Base-by-base conservation (phyloP, 228 moss, liverwort and hornwort genomes). In the Sphagnum magellanicum region DNA sequence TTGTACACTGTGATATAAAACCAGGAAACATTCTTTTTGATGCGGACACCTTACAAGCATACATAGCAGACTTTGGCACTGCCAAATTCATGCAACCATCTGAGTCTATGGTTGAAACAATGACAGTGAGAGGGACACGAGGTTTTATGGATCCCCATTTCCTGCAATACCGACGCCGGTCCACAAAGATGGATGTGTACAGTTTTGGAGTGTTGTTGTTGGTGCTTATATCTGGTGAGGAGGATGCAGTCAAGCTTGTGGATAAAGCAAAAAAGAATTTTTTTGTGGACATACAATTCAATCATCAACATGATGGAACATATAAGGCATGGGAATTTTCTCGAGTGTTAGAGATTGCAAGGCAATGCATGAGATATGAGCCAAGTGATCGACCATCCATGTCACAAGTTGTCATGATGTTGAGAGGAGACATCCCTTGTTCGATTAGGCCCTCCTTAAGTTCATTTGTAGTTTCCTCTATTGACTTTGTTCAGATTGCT, bases 141-240 rank as follows among this genome's bases (percentile, higher is more conserved):
- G 69, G 64, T 15, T 75, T 69, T 51, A 55, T 55, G 48, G 75
- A 75, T 70, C 75, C 75, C 4, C 65, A 75, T 75, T 32, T 75
- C 17, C 8, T 50, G 16, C 13, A 9, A 3, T 8, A 60, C 4
- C 16, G 48, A 13, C 16, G 4, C 0, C 49, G 65, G 17, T 68
- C 16, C 14, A 59, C 15, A 5, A 75, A 75, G 68, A 63, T 75
- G 6, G 75, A 75, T 48, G 70, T 75, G 12, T 75, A 70, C 65
- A 75, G 75, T 49, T 75, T 75, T 75, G 75, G 75, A 5, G 75
- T 75, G 5, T 49, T 75, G 61, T 51, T 71, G 52, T 71, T 65
- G 53, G 71, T 75, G 48, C 12, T 75, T 9, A 50, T 71, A 48
- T 64, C 63, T 10, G 16, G 63, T 46, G 16, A 59, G 4, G 51